Evolutionary conservation across 2,329 filamentous ascomycete species (phyloP), one percentile per base, ranked within the genome.

Genomic region (Tolypocladium tundrense): DNA sequence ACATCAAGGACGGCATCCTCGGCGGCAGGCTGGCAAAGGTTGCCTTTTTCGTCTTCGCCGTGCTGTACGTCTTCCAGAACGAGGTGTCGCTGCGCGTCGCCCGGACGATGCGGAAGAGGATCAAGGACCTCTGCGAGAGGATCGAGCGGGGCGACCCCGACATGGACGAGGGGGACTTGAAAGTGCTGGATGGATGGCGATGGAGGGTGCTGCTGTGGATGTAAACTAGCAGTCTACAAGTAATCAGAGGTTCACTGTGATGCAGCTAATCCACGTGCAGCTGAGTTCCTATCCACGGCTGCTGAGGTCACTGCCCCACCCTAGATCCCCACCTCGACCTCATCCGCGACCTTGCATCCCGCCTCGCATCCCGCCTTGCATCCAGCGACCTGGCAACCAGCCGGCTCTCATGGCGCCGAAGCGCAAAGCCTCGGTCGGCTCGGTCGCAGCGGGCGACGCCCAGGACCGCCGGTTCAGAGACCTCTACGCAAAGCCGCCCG

Each of bases 31-130:
- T 82, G 33, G 80, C 80, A 1, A 76, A 76, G 41, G 60, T 83
- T 11, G 77, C 78, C 10, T 77, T 81, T 61, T 77, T 84, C 39
- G 79, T 84, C 3, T 79, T 84, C 61, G 77, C 80, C 2, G 77
- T 82, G 24, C 69, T 84, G 43, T 84, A 82, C 66, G 76, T 84
- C 14, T 85, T 85, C 61, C 76, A 78, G 64, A 83, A 81, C 65
- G 82, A 85, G 67, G 81, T 85, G 24, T 74, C 78, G 56, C 66
- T 84, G 53, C 76, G 80, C 5, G 80, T 83, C 4, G 80, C 79
- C 13, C 74, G 73, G 64, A 83, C 80, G 4, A 68, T 82, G 21
- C 72, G 74, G 37, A 79, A 77, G 66, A 70, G 80, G 35, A 64
- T 84, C 53, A 79, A 76, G 69, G 73, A 73, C 53, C 72, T 84